phyloP scores from a whole-genome alignment of 352 stramenopile genomes.

The Phytophthora rubi region DNA sequence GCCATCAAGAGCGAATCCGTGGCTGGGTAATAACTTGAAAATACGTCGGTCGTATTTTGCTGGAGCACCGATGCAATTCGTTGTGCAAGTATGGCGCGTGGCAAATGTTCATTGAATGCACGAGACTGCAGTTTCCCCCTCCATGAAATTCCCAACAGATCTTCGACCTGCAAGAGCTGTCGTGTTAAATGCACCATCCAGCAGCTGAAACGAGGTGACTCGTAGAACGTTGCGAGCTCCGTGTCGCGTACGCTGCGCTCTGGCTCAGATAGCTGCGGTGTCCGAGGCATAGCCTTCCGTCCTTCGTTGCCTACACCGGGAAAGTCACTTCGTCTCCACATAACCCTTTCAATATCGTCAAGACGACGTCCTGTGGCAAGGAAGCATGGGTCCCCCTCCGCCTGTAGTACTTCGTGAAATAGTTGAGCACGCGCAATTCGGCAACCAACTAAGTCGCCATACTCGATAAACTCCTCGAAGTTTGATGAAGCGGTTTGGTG shows the following conservation, averaged over 20 bases:
- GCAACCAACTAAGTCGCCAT: conserved; percentile 48
- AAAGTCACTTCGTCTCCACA: conserved; percentile 67
- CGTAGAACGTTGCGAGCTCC: conserved; percentile 56
- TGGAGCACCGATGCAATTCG: conserved; percentile 56
- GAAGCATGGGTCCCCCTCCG: conserved; percentile 34
- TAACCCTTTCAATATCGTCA: conserved; percentile 57
- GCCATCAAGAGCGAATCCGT: conserved; percentile 68
- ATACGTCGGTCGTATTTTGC: conserved; percentile 40
- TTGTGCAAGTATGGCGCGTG: conserved; percentile 58
- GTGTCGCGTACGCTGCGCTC: conserved; percentile 67
- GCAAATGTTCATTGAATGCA: conserved; percentile 45
- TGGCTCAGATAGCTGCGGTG: conserved; percentile 36
- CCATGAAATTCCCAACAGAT: conserved; percentile 58
- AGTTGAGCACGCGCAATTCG: conserved; percentile 37
- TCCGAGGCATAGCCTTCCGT: conserved; percentile 60
- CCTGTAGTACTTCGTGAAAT: conserved; percentile 21
- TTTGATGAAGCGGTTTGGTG: conserved; percentile 6
- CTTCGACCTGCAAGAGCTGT: conserved; percentile 68
- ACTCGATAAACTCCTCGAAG: conserved; percentile 55
- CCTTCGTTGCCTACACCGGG: conserved; percentile 75
- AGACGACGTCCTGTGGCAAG: conserved; percentile 34
- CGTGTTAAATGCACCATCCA: conserved; percentile 58
- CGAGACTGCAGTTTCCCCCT: conserved; percentile 57
- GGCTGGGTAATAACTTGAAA: conserved; percentile 59
- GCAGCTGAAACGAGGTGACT: conserved; percentile 12